Evolutionary conservation across 495 filamentous ascomycete genomes (phyloP), one percentile per base, ranked within the genome.

Genomic region (Emericellopsis terricola): DNA sequence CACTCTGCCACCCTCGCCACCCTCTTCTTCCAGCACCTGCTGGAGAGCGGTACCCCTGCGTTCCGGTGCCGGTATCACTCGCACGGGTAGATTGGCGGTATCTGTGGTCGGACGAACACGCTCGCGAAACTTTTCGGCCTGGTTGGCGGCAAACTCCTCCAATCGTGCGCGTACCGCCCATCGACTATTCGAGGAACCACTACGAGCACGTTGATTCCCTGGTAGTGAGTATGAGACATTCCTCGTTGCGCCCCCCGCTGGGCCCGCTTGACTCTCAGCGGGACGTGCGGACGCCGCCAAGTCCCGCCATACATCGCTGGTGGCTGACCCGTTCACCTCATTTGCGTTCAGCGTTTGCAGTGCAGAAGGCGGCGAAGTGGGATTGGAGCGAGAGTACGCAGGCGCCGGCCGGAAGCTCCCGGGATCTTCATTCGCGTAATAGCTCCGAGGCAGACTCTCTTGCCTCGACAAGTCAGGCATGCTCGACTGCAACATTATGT

Each of bases 81-180:
- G 60, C n/a, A 64, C 53, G 4, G 62, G 62, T 31, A 66, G 40
- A 38, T 54, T 62, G 33, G 57, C 53, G 9, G 60, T 66, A 35
- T 64, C 60, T 1, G 58, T 57, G 1, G 57, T 58, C 17, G 60
- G 55, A 6, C 57, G 47, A 31, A 66, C 47, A 38, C 42, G 51
- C 31, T 63, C 59, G 5, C 60, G 47, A 5, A 63, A 40, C 36
- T 52, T 55, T 32, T 64, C 60, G 2, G 58, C 62, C 27, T 64
- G 60, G 8, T 50, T 43, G 2, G 51, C 58, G n/a, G 62, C 58
- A 20, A 63, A 64, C 5, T 63, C 57, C 19, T 66, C 60, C 16
- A 64, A 41, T 14, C 60, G 55, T 20, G 34, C 40, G 26, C 53
- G 56, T 7, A 66, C 18, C 36, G 64, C 59, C 62, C 62, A 66